Evolutionary conservation across 192 early-diverging fungal species (phyloP).

Genomic region (Coemansia sp.): DNA sequence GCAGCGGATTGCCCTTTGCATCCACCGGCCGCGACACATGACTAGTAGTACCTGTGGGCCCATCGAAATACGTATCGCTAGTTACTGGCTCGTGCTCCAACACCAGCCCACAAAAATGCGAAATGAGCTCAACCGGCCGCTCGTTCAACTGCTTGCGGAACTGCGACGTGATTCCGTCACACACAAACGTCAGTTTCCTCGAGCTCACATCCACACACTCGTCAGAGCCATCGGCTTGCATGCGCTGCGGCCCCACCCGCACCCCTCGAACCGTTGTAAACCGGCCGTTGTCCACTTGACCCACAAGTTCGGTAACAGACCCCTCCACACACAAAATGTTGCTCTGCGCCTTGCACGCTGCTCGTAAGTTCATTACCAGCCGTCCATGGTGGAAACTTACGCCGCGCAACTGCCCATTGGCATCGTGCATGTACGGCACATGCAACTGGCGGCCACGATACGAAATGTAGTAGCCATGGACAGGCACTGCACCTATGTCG

Average conservation of each 20-base stretch:
- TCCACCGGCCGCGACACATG: neutral
- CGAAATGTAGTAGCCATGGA: slow-evolving; percentile 86
- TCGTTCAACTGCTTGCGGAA: slow-evolving; percentile 67
- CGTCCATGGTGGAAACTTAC: slow-evolving; percentile 92
- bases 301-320: slow-evolving; percentile 69
- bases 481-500: slow-evolving; percentile 80
- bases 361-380: slow-evolving; percentile 83
- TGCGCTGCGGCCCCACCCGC: slow-evolving; percentile 17
- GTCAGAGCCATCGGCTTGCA: neutral
- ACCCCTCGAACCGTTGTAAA: slow-evolving; percentile 23
- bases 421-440: slow-evolving; percentile 68
- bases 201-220: slow-evolving; percentile 31
- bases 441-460: slow-evolving; percentile 61
- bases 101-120: slow-evolving; percentile 52
- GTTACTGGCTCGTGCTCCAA: slow-evolving; percentile 48
- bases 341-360: slow-evolving; percentile 56
- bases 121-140: slow-evolving; percentile 23
- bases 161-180: slow-evolving; percentile 94
- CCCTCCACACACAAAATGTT: slow-evolving; percentile 76
- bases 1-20: slow-evolving; percentile 54
- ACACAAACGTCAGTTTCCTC: slow-evolving; percentile 75
- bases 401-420: slow-evolving; percentile 58
- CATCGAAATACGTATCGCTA: slow-evolving; percentile 79
- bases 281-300: slow-evolving; percentile 14
- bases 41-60: slow-evolving; percentile 58